Base-by-base conservation (phyloP, 73 alveolate species). In the Paraurostyla sp. region DNA sequence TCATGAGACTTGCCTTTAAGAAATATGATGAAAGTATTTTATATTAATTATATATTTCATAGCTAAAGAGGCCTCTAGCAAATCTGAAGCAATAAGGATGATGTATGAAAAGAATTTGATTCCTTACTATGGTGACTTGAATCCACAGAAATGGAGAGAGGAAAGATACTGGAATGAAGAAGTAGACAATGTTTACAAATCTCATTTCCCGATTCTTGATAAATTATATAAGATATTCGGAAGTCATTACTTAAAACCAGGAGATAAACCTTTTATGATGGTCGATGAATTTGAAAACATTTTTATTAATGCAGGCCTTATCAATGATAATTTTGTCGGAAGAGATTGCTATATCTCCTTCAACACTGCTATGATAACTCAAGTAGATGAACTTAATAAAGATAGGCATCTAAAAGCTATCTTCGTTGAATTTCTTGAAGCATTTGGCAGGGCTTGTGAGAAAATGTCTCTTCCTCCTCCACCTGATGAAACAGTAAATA, bases 251-350 rank as follows among this genome's bases (percentile, higher is more conserved):
- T 52, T 65, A 80, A 85, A 87, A 40, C 96, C 96, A 11, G 96
- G 96, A 16, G 96, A 76, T 33, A 90, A 91, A 75, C 62, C 82
- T 60, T 86, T 91, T 50, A 91, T 91, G 96, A 91, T 71, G 80
- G 71, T 69, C 16, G 96, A 91, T 43, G 96, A 91, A 87, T 81
- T 91, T 25, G 94, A 87, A 41, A 30, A 48, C 3, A 33, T 91
- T 0, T 50, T 76, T 30, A 50, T 45, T 7, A 43, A 80, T 25
- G 71, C 92, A 23, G 88, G 88, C 6, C 83, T 88, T 0, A 32
- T 78, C 15, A 81, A 62, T 80, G 94, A 81, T 30, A 58, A 36
- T 16, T 80, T 88, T 46, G 91, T 81, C 22, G 58, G 73, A n/a
- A 88, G 91, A 80, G 94, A 88, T 20, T 54, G 86, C 58, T 38